Conservation (phyloP, 768 basidiomycete species). For the Boletus vinaceobasis region DNA sequence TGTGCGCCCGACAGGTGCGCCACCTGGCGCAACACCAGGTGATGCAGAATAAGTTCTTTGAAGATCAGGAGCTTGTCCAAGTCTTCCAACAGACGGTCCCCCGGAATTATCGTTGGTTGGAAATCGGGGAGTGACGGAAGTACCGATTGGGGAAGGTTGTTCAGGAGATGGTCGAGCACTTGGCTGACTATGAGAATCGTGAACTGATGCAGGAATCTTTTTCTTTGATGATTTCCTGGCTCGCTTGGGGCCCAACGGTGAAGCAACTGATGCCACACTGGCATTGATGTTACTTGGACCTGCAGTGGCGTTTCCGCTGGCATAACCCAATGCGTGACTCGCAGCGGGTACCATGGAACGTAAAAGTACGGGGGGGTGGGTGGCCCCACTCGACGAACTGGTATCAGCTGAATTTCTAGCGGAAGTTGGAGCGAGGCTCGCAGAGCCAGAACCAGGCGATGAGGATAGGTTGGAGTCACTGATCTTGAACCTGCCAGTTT, state of each 20-base stretch:
- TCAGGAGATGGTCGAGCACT: conserved; percentile 7
- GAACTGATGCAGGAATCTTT: background rate
- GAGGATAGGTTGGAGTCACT: conserved; percentile 18
- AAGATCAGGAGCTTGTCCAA: background rate
- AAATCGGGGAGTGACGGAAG: conserved; percentile 7
- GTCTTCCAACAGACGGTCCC: background rate
- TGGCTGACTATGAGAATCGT: background rate
- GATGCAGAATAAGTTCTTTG: background rate
- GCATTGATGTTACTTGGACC: background rate
- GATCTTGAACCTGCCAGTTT: conserved; percentile 50
- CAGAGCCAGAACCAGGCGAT: conserved; percentile 32
- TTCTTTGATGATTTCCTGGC: conserved; percentile 13
- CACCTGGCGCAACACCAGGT: background rate
- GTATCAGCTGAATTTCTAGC: conserved; percentile 15
- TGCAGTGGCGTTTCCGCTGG: conserved; percentile 4
- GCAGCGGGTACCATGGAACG: conserved; percentile 2
- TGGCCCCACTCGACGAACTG: background rate
- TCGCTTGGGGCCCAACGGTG: conserved; percentile 3
- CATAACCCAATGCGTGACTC: background rate
- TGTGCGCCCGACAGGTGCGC: conserved; percentile 26
- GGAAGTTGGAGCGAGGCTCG: conserved; percentile 34
- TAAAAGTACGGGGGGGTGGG: background rate
- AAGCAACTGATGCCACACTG: background rate
- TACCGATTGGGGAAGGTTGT: background rate
- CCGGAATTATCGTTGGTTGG: background rate